Percentiles rank a stretch among this genome's conserved stretches.
Conservation (phyloP, 495 filamentous ascomycete genomes). For the Trichoderma parareesei region DNA sequence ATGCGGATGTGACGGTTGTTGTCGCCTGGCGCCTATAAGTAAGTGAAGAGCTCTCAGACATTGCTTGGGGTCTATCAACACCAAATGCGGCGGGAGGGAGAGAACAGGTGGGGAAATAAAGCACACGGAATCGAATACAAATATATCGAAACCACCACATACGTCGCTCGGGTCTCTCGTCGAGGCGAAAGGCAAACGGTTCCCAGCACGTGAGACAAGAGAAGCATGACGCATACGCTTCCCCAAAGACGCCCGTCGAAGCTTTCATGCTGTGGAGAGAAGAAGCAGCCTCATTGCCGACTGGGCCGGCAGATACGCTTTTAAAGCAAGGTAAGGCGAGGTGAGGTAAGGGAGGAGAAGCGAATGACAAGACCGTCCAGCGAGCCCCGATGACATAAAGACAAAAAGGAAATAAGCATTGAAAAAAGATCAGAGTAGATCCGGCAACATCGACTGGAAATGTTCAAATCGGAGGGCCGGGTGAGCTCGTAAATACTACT, state of each 20-base stretch:
- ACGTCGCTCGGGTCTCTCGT: slow-evolving; percentile 29
- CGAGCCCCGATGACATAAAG: slow-evolving; percentile 8
- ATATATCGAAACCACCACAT: slow-evolving; percentile 14
- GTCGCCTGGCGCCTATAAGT: slow-evolving; percentile 7
- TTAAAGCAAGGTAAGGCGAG: background rate
- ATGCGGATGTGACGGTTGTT: slow-evolving; percentile 23
- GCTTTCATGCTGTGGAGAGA: slow-evolving; percentile 25
- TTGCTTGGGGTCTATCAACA: slow-evolving; percentile 6
- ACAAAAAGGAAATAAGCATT: too few relatives aligned
- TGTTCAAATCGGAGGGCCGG: background rate
- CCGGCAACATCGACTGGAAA: background rate
- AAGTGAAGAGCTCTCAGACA: slow-evolving; percentile 6
- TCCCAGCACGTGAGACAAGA: slow-evolving; percentile 34
- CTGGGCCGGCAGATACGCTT: background rate
- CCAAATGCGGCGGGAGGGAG: background rate
- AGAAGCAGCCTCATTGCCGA: background rate
- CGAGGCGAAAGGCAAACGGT: slow-evolving; percentile 22
- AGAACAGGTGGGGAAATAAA: background rate
- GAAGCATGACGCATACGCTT: slow-evolving; percentile 34
- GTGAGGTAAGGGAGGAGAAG: background rate
- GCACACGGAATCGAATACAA: background rate
- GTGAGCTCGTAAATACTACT: slow-evolving; percentile 8
- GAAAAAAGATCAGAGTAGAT: background rate
- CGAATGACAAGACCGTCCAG: slow-evolving; percentile 9
- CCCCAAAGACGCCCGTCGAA: slow-evolving; percentile 32